phyloP scores from a whole-genome alignment of 768 basidiomycete genomes.

The Postia placenta region DNA sequence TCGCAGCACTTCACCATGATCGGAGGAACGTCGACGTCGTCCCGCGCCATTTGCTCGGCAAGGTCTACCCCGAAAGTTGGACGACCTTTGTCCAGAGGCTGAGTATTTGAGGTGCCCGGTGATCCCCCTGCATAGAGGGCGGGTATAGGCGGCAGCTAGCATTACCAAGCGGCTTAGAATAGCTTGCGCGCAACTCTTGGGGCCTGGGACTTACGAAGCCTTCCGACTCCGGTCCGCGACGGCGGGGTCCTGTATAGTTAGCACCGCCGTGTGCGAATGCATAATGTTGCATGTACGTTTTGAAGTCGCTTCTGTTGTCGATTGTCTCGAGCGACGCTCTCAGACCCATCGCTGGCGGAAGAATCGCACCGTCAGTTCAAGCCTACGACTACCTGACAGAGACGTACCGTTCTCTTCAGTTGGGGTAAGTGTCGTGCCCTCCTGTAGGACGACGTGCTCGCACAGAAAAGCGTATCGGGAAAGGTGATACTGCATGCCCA shows the following conservation, averaged over 20 bases:
- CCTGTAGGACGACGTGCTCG: slow-evolving; percentile 84
- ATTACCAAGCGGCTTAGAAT: slow-evolving; percentile 8
- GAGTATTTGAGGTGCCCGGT: slow-evolving; percentile 24
- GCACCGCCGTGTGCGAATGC: slow-evolving; percentile 76
- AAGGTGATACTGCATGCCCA: slow-evolving; percentile 97
- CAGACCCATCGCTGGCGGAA: slow-evolving; percentile 45
- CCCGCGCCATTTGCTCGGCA: slow-evolving; percentile 88
- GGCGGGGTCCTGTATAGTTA: slow-evolving; percentile 62
- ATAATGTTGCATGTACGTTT: slow-evolving; percentile 96
- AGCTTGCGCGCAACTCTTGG: not conserved
- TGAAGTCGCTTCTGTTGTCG: slow-evolving; percentile 93
- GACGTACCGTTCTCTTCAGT: slow-evolving; percentile 57
- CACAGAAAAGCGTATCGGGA: slow-evolving; percentile 92
- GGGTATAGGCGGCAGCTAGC: slow-evolving; percentile 59
- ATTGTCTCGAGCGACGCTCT: slow-evolving; percentile 87
- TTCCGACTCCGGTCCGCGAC: slow-evolving; percentile 88
- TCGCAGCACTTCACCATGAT: slow-evolving; percentile 86
- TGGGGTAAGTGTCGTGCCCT: slow-evolving; percentile 80
- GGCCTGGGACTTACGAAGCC: slow-evolving; percentile 73
- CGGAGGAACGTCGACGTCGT: slow-evolving; percentile 82
- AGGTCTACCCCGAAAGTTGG: slow-evolving; percentile 94
- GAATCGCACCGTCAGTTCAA: too few species aligned
- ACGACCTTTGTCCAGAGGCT: slow-evolving; percentile 50
- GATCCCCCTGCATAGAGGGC: slow-evolving; percentile 28
- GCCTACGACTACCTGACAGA: too few species aligned